A percentile compares a stretch with the other conserved stretches of the same genome.
Conservation (phyloP, 306 rosid species). For the Castanea sativa region DNA sequence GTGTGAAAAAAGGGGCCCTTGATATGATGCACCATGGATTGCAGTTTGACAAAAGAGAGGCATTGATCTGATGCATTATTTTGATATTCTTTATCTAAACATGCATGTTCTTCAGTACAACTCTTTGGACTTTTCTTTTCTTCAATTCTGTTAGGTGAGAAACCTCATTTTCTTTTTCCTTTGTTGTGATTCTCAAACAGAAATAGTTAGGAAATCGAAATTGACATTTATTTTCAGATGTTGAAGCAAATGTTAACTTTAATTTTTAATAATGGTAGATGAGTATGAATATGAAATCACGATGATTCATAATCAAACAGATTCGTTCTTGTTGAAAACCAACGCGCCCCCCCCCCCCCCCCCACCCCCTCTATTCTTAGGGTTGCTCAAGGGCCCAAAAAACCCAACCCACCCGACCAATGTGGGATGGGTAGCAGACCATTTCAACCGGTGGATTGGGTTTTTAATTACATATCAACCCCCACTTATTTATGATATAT, state of each 20-base stretch:
- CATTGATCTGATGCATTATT: conserved; percentile 12
- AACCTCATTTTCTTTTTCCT: not conserved
- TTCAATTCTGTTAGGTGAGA: conserved; percentile 12
- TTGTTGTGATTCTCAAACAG: not conserved
- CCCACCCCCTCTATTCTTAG: no score
- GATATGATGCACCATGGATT: conserved; percentile 24
- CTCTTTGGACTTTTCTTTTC: conserved; percentile 19
- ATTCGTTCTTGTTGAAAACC: no score
- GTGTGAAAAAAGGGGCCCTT: conserved; percentile 9
- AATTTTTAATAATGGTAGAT: not conserved
- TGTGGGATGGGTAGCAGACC: no score
- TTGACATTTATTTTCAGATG: not conserved
- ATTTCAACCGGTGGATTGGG: no score
- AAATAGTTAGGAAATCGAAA: not conserved
- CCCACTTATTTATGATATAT: no score
- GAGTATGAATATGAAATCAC: not conserved
- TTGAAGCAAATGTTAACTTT: not conserved
- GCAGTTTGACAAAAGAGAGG: conserved; percentile 5
- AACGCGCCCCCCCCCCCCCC: no score
- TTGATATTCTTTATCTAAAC: conserved; percentile 10
- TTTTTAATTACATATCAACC: no score
- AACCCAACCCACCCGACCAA: no score
- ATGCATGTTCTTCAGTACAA: conserved; percentile 14
- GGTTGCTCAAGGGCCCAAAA: no score
- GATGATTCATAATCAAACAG: not conserved